Base-by-base conservation (phyloP, 768 basidiomycete genomes). In the Daedaleopsis sinensis region DNA sequence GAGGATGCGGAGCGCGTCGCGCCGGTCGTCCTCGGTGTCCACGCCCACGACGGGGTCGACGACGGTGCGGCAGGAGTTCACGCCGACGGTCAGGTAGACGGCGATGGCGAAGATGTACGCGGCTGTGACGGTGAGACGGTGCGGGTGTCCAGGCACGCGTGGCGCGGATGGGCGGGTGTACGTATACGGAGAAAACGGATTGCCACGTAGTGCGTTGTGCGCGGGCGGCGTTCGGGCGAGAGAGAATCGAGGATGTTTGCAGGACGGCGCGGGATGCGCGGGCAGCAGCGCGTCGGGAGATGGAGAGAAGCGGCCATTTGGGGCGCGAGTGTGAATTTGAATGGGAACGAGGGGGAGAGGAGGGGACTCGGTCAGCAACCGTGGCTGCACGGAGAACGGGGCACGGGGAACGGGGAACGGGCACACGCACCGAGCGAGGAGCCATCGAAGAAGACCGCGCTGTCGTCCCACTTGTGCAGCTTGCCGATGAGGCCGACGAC, bases 371-470 rank as follows among this genome's bases (percentile, higher is more conserved):
- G n/a, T n/a, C n/a, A n/a, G n/a, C n/a, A n/a, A n/a, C n/a, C 15
- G 18, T 52, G 16, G 13, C 9, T 39, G 27, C 3, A 13, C 12
- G 24, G 43, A 19, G 43, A 21, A 21, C 35, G 11, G n/a, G 21
- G 42, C 32, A 19, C n/a, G n/a, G 11, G 24, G 1, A 43, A 43
- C 12, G 5, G 37, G 52, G 52, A 53, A n/a, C n/a, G 27, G 7
- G 27, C 7, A 32, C 15, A 79, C 85, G 67, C 66, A 95, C 95
- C 93, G 61, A 96, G 75, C 66, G 86, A 88, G 23, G 89, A 88
- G 21, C 96, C 96, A 73, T 98, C 96, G 73, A 98, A 98, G 79
- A 93, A 95, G 77, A 96, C 83, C 9, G 96, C 96, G 66, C 91
- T 93, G 69, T 97, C 95, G 70, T 89, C 87, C 93, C 94, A 97